A percentile compares a stretch with the other conserved stretches of the same genome.
Evolutionary conservation across 2,329 filamentous ascomycete species (phyloP).

Genomic region (Helotiales sp.): DNA sequence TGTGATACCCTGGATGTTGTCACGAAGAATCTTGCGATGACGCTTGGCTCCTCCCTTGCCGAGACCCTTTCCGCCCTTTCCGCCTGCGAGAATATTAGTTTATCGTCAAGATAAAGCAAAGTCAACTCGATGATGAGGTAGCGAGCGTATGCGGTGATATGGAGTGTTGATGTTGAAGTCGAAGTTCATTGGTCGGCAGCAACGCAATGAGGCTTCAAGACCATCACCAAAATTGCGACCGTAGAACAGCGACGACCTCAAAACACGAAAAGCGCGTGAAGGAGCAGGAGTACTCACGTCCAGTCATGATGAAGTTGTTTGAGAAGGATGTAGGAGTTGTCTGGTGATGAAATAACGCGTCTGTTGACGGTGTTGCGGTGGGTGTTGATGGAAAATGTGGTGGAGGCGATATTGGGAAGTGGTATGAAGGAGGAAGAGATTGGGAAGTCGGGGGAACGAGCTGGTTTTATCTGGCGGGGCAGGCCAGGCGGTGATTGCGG

Average conservation of each 20-base stretch:
- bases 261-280: slow-evolving; percentile 24
- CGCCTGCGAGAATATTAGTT: slow-evolving; percentile 37
- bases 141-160: neutral
- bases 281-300: slow-evolving; percentile 62
- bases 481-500: slow-evolving; percentile 14
- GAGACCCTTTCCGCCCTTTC: slow-evolving; percentile 87
- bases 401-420: slow-evolving; percentile 21
- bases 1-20: slow-evolving; percentile 99
- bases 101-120: neutral
- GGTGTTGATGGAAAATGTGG: slow-evolving; percentile 24
- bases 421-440: slow-evolving; percentile 13
- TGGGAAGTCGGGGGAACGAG: slow-evolving; percentile 10
- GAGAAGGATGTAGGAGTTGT: slow-evolving; percentile 36
- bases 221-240: slow-evolving; percentile 39
- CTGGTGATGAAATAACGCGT: slow-evolving; percentile 45
- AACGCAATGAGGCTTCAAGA: slow-evolving; percentile 21
- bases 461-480: slow-evolving; percentile 18
- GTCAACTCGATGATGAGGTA: slow-evolving; percentile 1
- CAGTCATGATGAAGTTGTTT: slow-evolving; percentile 66
- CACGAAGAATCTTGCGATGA: slow-evolving; percentile 98
- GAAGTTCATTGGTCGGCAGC: slow-evolving; percentile 31
- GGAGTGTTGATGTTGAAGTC: slow-evolving; percentile 18
- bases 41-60: slow-evolving; percentile 99
- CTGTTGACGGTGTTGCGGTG: slow-evolving; percentile 25
- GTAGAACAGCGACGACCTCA: slow-evolving; percentile 30